Conservation (phyloP, 2,329 filamentous ascomycete genomes). For the Monosporascus cannonballus region DNA sequence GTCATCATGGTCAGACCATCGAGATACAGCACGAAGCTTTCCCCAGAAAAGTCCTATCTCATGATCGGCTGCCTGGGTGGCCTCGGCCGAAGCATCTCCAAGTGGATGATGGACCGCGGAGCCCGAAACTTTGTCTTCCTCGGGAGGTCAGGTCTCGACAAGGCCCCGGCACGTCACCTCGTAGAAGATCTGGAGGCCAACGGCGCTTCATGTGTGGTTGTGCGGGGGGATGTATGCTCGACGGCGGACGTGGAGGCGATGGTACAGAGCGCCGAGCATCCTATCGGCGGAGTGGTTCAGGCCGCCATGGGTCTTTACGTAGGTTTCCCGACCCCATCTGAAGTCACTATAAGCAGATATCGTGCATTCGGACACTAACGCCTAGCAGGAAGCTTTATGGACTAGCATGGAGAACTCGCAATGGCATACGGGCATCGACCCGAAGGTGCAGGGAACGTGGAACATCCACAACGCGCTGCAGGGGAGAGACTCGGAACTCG, state of each 20-base stretch:
- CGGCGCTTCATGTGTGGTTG: background rate
- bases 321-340: too few species aligned
- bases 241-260: background rate
- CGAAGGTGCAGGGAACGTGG: background rate
- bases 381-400: background rate
- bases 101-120: conserved; percentile 1
- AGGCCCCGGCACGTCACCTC: background rate
- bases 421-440: background rate
- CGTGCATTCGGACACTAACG: too few species aligned
- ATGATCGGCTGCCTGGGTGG: conserved; percentile 6
- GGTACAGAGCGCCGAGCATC: background rate
- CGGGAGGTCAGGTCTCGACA: background rate
- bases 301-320: background rate
- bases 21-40: background rate
- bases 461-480: background rate
- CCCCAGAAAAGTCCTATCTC: conserved; percentile 4
- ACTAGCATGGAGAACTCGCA: background rate
- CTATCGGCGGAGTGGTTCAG: background rate
- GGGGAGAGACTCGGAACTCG: background rate
- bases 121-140: conserved; percentile 1
- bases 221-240: background rate
- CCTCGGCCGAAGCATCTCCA: background rate
- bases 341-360: too few species aligned
- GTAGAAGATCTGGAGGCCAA: conserved; percentile 16
- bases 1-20: background rate